Conservation (phyloP, 2,329 filamentous ascomycete genomes). For the Venturia asperata region DNA sequence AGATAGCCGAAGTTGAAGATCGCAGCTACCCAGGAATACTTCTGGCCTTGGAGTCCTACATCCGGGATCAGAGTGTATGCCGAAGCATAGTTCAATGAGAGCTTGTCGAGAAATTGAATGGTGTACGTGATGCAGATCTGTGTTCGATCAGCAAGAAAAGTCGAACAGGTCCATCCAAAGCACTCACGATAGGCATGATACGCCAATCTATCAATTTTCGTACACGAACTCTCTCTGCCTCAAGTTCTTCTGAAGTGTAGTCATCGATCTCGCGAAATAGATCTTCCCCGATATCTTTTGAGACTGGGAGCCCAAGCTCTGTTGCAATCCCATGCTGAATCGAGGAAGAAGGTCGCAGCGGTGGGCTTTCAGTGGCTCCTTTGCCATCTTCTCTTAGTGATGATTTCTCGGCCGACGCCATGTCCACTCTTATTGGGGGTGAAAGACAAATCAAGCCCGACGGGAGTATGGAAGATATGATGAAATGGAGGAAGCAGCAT, state of each 20-base stretch:
- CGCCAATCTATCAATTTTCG: slow-evolving; percentile 41
- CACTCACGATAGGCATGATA: slow-evolving; percentile 40
- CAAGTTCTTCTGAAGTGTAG: slow-evolving; percentile 39
- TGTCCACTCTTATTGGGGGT: background rate
- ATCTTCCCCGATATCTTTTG: slow-evolving; percentile 38
- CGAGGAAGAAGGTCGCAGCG: background rate
- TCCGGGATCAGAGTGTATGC: slow-evolving; percentile 34
- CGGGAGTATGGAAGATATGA: background rate
- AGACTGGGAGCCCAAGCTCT: background rate
- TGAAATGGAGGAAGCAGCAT: too few relatives aligned
- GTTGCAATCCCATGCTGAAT: slow-evolving; percentile 3
- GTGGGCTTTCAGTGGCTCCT: background rate
- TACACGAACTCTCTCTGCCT: slow-evolving; percentile 37
- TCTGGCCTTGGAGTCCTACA: slow-evolving; percentile 28
- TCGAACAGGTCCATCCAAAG: background rate
- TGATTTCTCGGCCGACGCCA: background rate
- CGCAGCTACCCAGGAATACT: slow-evolving; percentile 38
- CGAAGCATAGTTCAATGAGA: slow-evolving; percentile 37
- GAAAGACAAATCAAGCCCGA: background rate
- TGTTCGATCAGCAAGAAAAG: too few relatives aligned
- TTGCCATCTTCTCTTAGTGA: background rate
- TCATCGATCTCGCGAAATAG: slow-evolving; percentile 41
- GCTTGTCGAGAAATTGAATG: slow-evolving; percentile 39
- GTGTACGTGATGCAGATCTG: slow-evolving; percentile 28
- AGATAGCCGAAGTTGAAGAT: slow-evolving; percentile 41